A percentile compares a stretch with the other conserved stretches of the same genome.
Evolutionary conservation across 441 rosid genomes (phyloP).

Genomic region (Corymbia citriodora): DNA sequence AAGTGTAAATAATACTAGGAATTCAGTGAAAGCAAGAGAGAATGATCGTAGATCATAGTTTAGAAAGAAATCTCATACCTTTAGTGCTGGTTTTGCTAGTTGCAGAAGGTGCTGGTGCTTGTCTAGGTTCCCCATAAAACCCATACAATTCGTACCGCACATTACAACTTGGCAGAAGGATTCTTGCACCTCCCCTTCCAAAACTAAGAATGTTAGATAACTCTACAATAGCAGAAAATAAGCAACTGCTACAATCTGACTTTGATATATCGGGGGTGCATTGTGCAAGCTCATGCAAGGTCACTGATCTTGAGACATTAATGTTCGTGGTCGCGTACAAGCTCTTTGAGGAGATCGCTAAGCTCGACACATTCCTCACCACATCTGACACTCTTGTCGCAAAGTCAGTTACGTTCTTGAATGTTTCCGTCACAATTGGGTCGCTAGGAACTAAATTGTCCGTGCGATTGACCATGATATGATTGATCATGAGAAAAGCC

Average conservation of each 20-base stretch:
- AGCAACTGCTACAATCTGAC: neutral
- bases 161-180: neutral
- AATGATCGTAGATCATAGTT: neutral
- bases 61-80: neutral
- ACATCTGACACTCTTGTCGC: neutral
- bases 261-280: neutral
- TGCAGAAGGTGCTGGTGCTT: neutral
- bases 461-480: neutral
- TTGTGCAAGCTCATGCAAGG: neutral
- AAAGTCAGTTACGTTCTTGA: neutral
- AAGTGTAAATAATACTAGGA: neutral
- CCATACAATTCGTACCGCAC: accelerated
- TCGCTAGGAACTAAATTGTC: neutral
- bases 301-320: neutral
- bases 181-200: neutral
- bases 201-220: neutral
- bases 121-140: neutral
- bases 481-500: neutral
- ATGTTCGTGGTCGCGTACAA: neutral
- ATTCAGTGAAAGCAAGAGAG: too few species aligned
- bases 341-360: neutral
- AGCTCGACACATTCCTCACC: neutral
- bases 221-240: accelerated
- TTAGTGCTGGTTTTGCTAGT: neutral
- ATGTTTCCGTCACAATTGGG: neutral